Base-by-base conservation (phyloP, 2,329 filamentous ascomycete genomes). In the Aquanectria penicillioides region DNA sequence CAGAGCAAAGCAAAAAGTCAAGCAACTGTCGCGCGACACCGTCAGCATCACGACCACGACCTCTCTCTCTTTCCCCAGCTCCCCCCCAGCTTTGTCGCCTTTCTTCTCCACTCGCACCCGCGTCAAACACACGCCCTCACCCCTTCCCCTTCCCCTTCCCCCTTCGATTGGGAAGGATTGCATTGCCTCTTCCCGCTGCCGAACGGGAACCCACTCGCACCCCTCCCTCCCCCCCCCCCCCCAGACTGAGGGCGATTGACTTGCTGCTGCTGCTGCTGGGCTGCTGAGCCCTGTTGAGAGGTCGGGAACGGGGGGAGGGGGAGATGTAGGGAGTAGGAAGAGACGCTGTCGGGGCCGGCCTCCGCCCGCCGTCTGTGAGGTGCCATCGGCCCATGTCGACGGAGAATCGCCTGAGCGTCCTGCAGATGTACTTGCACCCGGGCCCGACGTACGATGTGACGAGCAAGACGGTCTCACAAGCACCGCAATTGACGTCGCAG, bases 391-490 rank as follows among this genome's bases (percentile, higher is more conserved):
- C 63, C 68, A 70, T 69, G 57, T 65, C 54, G 47, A 50, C 56
- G 59, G 59, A 65, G 54, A 68, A 70, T 70, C 68, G 61, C 56
- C 63, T 62, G 68, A 70, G 65, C 52, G 33, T 34, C 59, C 55
- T 64, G 64, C 64, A 67, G 58, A 62, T 51, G 37, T 53, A 59
- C 49, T 57, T 43, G 29, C 43, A 33, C 41, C 44, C 33, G 40
- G 23, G 33, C n/a, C 40, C 38, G 49, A 50, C 37, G 53, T 55
- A 46, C 53, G 61, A 47, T 44, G 43, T 36, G 40, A 26, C 38
- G 22, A 34, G 31, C 22, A 36, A 17, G 26, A 31, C 43, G 11
- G 46, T 47, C 47, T 52, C 40, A 47, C 17, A 47, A 33, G 29
- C 37, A 18, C 28, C 23, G 26, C 37, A 52, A 25, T 26, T 8